Evolutionary conservation across 2,329 filamentous ascomycete genomes (phyloP).

Genomic region (Aquanectria penicillioides): DNA sequence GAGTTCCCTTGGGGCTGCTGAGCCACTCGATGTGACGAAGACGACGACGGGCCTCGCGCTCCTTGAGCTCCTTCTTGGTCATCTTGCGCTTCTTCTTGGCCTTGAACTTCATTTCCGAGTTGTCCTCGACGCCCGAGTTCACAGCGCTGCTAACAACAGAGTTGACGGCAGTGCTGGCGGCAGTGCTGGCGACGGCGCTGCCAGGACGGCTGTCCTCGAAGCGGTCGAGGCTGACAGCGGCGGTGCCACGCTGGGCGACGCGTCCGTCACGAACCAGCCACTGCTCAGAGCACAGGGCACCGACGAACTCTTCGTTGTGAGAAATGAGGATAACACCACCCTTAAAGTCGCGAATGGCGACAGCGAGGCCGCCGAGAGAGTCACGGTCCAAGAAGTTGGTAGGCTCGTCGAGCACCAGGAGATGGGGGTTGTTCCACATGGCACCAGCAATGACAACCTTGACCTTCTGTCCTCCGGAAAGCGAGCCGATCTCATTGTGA

Average conservation of each 20-base stretch:
- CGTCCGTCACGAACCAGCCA: conserved; percentile 93
- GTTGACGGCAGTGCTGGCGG: conserved; percentile 66
- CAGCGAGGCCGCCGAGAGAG: conserved; percentile 94
- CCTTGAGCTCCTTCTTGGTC: conserved; percentile 96
- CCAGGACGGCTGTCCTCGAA: conserved; percentile 86
- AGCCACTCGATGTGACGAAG: conserved; percentile 88
- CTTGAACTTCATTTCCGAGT: conserved; percentile 84
- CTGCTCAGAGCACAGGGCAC: conserved; percentile 93
- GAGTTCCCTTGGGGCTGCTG: conserved; percentile 86
- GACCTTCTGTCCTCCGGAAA: conserved; percentile 98
- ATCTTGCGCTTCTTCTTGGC: conserved; percentile 97
- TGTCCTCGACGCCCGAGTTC: conserved; percentile 87
- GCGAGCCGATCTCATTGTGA: conserved; percentile 96
- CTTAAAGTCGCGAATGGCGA: conserved; percentile 97
- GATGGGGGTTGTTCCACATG: conserved; percentile 99
- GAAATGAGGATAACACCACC: conserved; percentile 99
- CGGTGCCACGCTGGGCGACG: conserved; percentile 83
- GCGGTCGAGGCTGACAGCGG: conserved; percentile 78
- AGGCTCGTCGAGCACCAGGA: conserved; percentile 96
- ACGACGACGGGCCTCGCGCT: conserved; percentile 85
- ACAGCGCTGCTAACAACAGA: conserved; percentile 67
- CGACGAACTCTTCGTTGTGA: conserved; percentile 99
- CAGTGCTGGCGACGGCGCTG: conserved; percentile 64
- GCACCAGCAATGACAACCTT: conserved; percentile 97
- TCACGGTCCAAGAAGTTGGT: conserved; percentile 99